Evolutionary conservation across 2,329 filamentous ascomycete genomes (phyloP).

Genomic region (Colletotrichum orbiculare): DNA sequence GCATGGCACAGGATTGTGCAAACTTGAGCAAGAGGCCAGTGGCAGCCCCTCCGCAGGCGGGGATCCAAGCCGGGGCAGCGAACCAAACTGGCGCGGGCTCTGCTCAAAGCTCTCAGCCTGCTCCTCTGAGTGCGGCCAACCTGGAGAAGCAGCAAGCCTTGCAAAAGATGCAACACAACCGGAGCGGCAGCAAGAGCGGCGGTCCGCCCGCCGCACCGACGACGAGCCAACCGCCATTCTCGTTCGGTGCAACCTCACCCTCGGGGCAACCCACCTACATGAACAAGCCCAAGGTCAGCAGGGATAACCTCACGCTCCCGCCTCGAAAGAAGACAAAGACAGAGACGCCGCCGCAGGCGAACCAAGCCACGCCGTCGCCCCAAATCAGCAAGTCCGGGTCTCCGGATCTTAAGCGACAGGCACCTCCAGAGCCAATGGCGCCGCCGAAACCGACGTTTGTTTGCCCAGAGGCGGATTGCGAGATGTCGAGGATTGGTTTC

Average conservation of each 20-base stretch:
- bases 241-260: constrained; percentile 66
- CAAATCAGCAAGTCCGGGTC: constrained; percentile 60
- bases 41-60: constrained; percentile 19
- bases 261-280: constrained; percentile 69
- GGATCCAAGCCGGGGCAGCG: constrained; percentile 38
- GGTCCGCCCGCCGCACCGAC: constrained; percentile 68
- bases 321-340: constrained; percentile 67
- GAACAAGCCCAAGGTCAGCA: constrained; percentile 61
- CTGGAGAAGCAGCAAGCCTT: constrained; percentile 63
- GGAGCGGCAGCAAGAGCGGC: constrained; percentile 56
- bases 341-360: constrained; percentile 50
- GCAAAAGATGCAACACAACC: constrained; percentile 57
- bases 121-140: constrained; percentile 58
- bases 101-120: constrained; percentile 30
- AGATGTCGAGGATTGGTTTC: constrained; percentile 61
- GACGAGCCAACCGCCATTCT: constrained; percentile 66
- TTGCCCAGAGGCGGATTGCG: constrained; percentile 67
- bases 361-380: constrained; percentile 58
- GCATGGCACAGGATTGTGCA: constrained; percentile 61
- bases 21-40: constrained; percentile 44
- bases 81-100: constrained; percentile 38
- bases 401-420: constrained; percentile 56
- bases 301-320: constrained; percentile 66
- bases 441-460: constrained; percentile 56
- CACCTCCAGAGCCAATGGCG: constrained; percentile 39